Base-by-base conservation (phyloP, 257 asterid species). In the Apocynum venetum region DNA sequence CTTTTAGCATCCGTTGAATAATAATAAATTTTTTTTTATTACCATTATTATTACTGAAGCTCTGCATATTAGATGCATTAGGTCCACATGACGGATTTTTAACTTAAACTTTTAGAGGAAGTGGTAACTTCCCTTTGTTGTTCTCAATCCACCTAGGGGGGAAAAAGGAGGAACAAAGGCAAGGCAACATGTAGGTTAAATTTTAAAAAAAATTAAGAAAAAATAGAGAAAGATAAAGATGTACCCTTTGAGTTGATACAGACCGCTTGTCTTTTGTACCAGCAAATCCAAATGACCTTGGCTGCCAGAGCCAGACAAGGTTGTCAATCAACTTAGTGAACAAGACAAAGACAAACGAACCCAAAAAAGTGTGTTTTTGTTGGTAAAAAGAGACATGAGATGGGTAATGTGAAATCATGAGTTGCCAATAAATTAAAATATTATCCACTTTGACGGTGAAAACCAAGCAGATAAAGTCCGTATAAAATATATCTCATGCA, bases 181-280 rank as follows among this genome's bases (percentile, higher is more conserved):
- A 61, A 6, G 66, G 44, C 1, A 31, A 61, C 3, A 12, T 66
- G 60, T n/a, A 31, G 25, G 6, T 13, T 47, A 48, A 52, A 19
- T 36, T 25, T 25, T 25, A 38, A 17, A 15, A 10, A 46, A 46
- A 6, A 0, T 46, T 4, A 46, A 46, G 17, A 17, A 0, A 55
- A 17, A 13, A 57, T 36, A 15, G 4, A 78, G n/a, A 48, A 59
- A 13, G 38, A 61, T 13, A 60, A 51, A 44, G 67, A 48, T 73
- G 48, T 86, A 95, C 99, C 99, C 92, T 89, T 84, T 95, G 99
- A 84, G 97, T 93, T 52, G 99, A 74, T 36, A 93, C 92, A 57
- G 97, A 79, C 73, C 98, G 97, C 81, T 95, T 95, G 83, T 95
- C 99, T 84, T 95, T 95, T 20, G 99, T 95, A 82, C 99, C 99